Evolutionary conservation across 352 stramenopile genomes (phyloP).

Genomic region (Globisporangium yorkense): DNA sequence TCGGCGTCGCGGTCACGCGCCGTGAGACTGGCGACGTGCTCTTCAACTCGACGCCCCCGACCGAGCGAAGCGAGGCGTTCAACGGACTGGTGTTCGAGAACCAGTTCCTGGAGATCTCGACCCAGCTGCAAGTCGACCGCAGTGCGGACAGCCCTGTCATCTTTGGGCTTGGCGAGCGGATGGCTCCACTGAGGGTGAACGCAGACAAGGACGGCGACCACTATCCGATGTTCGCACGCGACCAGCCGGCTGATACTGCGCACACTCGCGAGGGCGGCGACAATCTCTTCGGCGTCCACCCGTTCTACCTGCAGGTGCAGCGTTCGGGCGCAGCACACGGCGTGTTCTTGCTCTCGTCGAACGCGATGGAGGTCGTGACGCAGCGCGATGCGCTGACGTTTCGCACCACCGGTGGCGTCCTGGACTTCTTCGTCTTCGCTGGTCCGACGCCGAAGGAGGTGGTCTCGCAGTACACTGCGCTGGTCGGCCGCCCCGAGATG

Average conservation of each 20-base stretch:
- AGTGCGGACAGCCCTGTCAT: conserved; percentile 22
- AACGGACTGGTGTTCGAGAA: conserved; percentile 79
- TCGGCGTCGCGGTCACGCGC: conserved; percentile 64
- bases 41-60: conserved; percentile 79
- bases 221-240: conserved; percentile 66
- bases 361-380: conserved; percentile 83
- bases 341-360: conserved; percentile 74
- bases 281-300: conserved; percentile 79
- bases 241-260: conserved; percentile 11
- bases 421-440: conserved; percentile 79
- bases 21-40: conserved; percentile 50
- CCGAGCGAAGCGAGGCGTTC: conserved; percentile 31
- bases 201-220: conserved; percentile 43
- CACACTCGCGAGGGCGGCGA: conserved; percentile 38
- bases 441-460: conserved; percentile 54
- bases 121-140: conserved; percentile 26
- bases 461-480: conserved; percentile 58
- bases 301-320: conserved; percentile 64
- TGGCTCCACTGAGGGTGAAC: conserved; percentile 31
- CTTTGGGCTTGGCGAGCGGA: conserved; percentile 74
- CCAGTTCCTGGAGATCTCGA: conserved; percentile 86
- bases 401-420: conserved; percentile 65
- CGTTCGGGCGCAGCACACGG: conserved; percentile 50
- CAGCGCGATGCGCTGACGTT: conserved; percentile 65
- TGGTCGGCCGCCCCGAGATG: conserved; percentile 73